Conservation (phyloP, 2,329 filamentous ascomycete species). For the Lasiodiplodia gonubiensis region DNA sequence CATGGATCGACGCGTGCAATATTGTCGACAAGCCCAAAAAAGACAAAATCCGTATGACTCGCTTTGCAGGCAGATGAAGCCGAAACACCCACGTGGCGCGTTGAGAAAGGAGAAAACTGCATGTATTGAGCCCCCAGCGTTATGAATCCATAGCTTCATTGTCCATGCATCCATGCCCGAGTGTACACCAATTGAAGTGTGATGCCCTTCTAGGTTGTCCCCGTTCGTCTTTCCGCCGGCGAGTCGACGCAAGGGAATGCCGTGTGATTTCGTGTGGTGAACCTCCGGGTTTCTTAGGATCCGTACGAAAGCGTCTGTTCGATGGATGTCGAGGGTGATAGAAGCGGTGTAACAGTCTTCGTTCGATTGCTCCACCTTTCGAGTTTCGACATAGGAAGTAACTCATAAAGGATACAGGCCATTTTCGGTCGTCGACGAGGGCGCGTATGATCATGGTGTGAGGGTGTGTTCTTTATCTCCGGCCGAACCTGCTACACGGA, state of each 20-base stretch:
- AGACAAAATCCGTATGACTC: constrained; percentile 24
- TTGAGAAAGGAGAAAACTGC: constrained; percentile 26
- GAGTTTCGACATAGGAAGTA: constrained; percentile 27
- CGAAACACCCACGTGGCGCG: constrained; percentile 25
- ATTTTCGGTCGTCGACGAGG: constrained; percentile 28
- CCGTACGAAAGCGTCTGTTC: constrained; percentile 21
- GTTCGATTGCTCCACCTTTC: constrained; percentile 19
- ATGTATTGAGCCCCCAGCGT: constrained; percentile 25
- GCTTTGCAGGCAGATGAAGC: constrained; percentile 20
- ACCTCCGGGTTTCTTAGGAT: constrained; percentile 20
- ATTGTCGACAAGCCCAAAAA: constrained; percentile 24
- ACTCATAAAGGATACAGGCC: constrained; percentile 29
- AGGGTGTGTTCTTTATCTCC: constrained; percentile 69
- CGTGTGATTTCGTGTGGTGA: constrained; percentile 15
- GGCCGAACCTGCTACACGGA: constrained; percentile 88
- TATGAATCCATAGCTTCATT: constrained; percentile 27
- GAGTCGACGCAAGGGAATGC: constrained; percentile 25
- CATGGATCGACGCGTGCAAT: constrained; percentile 23
- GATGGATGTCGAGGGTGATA: constrained; percentile 4
- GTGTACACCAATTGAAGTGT: constrained; percentile 18
- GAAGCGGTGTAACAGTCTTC: constrained; percentile 23
- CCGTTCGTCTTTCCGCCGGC: constrained; percentile 25
- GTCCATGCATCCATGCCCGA: constrained; percentile 26
- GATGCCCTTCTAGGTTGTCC: constrained; percentile 22
- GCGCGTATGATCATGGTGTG: constrained; percentile 31